Conservation (phyloP, 306 rosid genomes). For the Purshia tridentata region DNA sequence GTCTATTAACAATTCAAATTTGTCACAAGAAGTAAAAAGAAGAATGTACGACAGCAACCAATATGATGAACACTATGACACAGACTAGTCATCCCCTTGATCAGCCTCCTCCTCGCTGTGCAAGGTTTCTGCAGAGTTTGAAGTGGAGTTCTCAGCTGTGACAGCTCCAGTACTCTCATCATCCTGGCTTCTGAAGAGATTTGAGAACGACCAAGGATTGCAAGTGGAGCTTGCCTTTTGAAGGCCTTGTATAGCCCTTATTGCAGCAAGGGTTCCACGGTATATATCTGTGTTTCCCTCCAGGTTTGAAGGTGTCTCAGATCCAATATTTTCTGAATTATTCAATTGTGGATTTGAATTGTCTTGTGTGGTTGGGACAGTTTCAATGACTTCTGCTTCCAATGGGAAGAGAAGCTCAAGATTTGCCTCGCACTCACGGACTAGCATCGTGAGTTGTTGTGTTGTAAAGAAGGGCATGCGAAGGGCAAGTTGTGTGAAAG, state of each 20-base stretch:
- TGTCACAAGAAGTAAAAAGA: constrained; percentile 25
- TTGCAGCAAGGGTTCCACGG: constrained; percentile 89
- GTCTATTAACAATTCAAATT: constrained; percentile 33
- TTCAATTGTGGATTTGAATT: constrained; percentile 29
- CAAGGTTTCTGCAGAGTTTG: constrained; percentile 53
- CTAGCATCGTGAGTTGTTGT: constrained; percentile 77
- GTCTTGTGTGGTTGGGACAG: constrained; percentile 35
- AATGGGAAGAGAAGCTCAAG: constrained; percentile 90
- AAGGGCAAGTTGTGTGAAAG: constrained; percentile 79
- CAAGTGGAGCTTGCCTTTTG: constrained; percentile 82
- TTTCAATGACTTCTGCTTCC: constrained; percentile 82
- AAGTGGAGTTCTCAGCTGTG: constrained; percentile 79
- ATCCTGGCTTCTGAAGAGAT: constrained; percentile 57
- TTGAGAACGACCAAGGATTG: constrained; percentile 79
- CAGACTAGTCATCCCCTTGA: constrained; percentile 37
- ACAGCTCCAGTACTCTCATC: constrained; percentile 69
- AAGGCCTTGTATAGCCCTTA: constrained; percentile 77
- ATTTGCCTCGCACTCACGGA: constrained; percentile 81
- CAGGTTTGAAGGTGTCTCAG: constrained; percentile 51
- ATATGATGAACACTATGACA: constrained; percentile 24
- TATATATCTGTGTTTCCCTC: constrained; percentile 60
- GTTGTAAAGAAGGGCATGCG: constrained; percentile 84
- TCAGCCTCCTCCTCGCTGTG: constrained; percentile 39
- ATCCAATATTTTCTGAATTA: constrained; percentile 17
- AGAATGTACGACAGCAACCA: constrained; percentile 22